phyloP scores from a whole-genome alignment of 768 basidiomycete genomes.

The Collybia sordida region DNA sequence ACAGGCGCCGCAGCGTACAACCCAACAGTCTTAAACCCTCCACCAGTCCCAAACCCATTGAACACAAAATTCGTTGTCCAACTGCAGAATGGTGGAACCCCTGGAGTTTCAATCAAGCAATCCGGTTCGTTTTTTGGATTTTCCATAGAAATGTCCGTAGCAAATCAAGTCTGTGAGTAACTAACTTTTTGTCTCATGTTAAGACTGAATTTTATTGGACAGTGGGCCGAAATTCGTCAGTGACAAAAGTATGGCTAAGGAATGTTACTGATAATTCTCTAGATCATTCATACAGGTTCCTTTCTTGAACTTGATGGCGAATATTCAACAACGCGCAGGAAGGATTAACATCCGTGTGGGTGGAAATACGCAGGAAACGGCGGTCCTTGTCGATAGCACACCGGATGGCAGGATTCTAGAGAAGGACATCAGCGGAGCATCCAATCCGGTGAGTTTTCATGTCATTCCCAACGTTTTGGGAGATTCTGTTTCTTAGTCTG shows the following conservation, averaged over 20 bases:
- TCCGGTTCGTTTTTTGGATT: slow-evolving; percentile 50
- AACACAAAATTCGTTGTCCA: slow-evolving; percentile 45
- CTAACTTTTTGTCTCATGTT: neutral
- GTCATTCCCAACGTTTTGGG: neutral
- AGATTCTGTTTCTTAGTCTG: neutral
- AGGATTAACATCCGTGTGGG: slow-evolving; percentile 65
- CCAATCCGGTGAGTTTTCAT: slow-evolving; percentile 14
- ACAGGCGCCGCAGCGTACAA: slow-evolving; percentile 56
- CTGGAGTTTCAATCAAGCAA: slow-evolving; percentile 34
- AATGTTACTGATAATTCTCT: neutral
- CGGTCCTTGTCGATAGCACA: slow-evolving; percentile 47
- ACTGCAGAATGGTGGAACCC: slow-evolving; percentile 33
- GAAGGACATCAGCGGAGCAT: slow-evolving; percentile 17
- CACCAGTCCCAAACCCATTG: slow-evolving; percentile 47
- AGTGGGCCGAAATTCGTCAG: slow-evolving; percentile 9
- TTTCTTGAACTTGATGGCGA: slow-evolving; percentile 77
- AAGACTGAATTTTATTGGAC: neutral
- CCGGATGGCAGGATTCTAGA: slow-evolving; percentile 35
- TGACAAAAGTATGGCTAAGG: slow-evolving; percentile 11
- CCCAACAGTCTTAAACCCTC: slow-evolving; percentile 46
- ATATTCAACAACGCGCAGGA: slow-evolving; percentile 66
- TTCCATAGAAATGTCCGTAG: slow-evolving; percentile 63
- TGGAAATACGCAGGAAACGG: slow-evolving; percentile 81
- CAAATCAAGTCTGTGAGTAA: slow-evolving; percentile 52
- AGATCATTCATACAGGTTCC: slow-evolving; percentile 53